phyloP scores from a whole-genome alignment of 2,329 filamentous ascomycete species.

The Neofusicoccum cordaticola region DNA sequence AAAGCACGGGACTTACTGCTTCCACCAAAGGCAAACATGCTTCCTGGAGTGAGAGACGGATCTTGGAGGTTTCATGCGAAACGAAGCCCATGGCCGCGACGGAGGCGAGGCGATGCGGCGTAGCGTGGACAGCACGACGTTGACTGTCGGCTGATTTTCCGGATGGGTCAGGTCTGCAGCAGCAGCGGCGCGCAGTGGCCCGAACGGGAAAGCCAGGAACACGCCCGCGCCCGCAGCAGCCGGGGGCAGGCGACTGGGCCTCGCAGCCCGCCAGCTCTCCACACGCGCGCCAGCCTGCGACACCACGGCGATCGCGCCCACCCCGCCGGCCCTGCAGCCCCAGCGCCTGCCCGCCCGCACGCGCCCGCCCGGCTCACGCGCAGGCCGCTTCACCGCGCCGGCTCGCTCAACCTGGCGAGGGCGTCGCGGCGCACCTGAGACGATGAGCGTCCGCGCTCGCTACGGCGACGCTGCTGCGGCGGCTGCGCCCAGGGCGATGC shows the following conservation, averaged over 20 bases:
- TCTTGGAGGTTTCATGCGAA: conserved; percentile 11
- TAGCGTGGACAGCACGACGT: conserved; percentile 6
- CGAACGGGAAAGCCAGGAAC: background rate
- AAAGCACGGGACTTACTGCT: conserved; percentile 30
- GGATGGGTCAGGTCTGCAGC: background rate
- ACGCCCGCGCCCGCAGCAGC: background rate
- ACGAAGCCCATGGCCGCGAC: conserved; percentile 14
- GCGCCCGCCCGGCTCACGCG: background rate
- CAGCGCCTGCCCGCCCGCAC: background rate
- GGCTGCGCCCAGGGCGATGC: conserved; percentile 2
- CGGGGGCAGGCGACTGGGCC: background rate
- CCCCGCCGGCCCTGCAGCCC: too few species aligned
- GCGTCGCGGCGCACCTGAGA: conserved; percentile 9
- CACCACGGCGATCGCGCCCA: background rate
- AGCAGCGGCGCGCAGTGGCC: background rate
- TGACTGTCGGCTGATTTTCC: conserved; percentile 11
- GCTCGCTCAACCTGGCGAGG: background rate
- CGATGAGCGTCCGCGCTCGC: conserved; percentile 9
- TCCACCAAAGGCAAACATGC: conserved; percentile 34
- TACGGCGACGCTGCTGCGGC: conserved; percentile 5
- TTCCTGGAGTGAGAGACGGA: conserved; percentile 1
- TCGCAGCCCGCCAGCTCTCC: background rate
- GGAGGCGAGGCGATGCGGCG: conserved; percentile 7
- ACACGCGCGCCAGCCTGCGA: background rate
- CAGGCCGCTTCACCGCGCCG: background rate